phyloP scores from a whole-genome alignment of 257 asterid genomes.

The Solanum corneliomulleri region DNA sequence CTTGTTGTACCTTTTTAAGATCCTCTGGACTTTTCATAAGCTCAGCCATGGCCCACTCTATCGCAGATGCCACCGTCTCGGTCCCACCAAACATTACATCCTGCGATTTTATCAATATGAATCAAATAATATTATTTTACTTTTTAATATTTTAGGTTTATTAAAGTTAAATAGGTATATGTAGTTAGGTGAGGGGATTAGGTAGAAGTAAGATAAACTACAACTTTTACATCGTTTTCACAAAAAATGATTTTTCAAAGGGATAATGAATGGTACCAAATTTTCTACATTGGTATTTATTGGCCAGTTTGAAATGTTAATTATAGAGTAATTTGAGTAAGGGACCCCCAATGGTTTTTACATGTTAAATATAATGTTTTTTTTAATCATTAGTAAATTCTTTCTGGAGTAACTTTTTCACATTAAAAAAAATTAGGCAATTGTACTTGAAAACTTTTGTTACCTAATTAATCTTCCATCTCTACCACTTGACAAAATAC shows the following conservation, averaged over 20 bases:
- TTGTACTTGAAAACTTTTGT: not conserved
- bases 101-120: conserved; percentile 5
- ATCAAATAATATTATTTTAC: no score
- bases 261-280: not conserved
- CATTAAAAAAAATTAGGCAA: not conserved
- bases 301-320: not conserved
- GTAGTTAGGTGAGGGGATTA: not conserved
- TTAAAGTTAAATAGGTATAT: not conserved
- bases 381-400: not conserved
- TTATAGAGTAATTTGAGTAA: not conserved
- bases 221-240: not conserved
- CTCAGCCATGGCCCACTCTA: conserved; percentile 86
- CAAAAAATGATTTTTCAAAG: not conserved
- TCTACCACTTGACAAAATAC: not conserved
- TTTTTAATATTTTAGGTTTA: no score
- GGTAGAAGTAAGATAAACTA: not conserved
- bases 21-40: conserved; percentile 62
- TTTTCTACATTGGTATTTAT: not conserved
- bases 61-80: conserved; percentile 82
- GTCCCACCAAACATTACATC: conserved; percentile 96
- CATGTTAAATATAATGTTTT: not conserved
- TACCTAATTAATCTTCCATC: not conserved
- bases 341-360: not conserved
- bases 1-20: conserved; percentile 62
- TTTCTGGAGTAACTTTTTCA: not conserved